Evolutionary conservation across 352 stramenopile genomes (phyloP), one percentile per base, ranked within the genome.

Genomic region (Globisporangium apiculatum): DNA sequence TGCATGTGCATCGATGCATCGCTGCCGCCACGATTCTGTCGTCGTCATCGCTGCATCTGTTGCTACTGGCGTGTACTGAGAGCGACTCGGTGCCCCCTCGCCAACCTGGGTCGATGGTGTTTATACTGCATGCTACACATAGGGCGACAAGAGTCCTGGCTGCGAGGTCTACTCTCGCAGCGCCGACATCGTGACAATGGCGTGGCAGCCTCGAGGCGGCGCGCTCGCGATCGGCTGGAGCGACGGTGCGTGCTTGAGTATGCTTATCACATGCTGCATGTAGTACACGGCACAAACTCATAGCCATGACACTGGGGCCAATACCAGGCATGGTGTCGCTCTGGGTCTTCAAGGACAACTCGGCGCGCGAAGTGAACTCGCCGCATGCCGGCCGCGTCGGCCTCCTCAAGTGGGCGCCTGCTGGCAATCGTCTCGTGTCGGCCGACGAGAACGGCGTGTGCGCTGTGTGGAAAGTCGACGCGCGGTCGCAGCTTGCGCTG

Each of bases 401-500:
- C 6, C 61, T 98, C 12, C 52, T 97, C 11, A 75, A 82, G 50
- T 98, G 92, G 92, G 89, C 86, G 7, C 86, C 88, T 0, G 66
- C 71, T 9, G 92, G 89, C 31, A 96, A 91, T 38, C 73, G 92
- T 0, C 76, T 98, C 15, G 76, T 98, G 15, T 96, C 90, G 0
- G 91, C 87, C 5, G 92, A 97, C 60, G 79, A 93, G 48, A 93
- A 84, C 37, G 87, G 86, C 17, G 55, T 91, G 17, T 79, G 91
- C 41, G 80, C 66, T 0, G 87, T 97, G 11, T 97, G 88, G 88
- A 95, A 94, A 56, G 75, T 89, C 9, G 89, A 97, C 57, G 69
- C 65, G 15, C 81, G 89, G 18, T 85, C 69, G 3, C 85, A 95
- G 48, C 68, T 97, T 14, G 69, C 68, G 0, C 71, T 94, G 8